These are phyloP conservation scores for Blumeria graminis DNA, from an alignment of 2,329 filamentous ascomycete species.

Conservation along the genomic window DNA sequence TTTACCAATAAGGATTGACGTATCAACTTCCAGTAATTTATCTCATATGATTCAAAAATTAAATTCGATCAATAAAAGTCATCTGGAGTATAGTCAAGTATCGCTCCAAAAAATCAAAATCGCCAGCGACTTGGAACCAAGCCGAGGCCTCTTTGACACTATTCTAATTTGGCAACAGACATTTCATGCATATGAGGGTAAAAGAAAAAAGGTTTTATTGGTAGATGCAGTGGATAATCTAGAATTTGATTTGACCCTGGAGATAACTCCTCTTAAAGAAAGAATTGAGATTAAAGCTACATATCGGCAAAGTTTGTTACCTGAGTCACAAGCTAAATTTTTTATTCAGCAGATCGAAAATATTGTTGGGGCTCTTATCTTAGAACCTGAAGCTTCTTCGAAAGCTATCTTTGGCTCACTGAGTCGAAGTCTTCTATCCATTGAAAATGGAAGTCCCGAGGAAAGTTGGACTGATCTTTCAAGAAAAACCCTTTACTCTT, in stretches of 20 bases:
- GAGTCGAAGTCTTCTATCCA: slow-evolving; percentile 8
- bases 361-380: slow-evolving; percentile 21
- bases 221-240: slow-evolving; percentile 41
- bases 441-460: slow-evolving; percentile 10
- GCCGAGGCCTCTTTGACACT: slow-evolving; percentile 44
- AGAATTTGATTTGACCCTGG: slow-evolving; percentile 53
- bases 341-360: slow-evolving; percentile 37
- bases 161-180: slow-evolving; percentile 73
- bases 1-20: slow-evolving; percentile 43
- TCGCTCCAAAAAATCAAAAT: slow-evolving; percentile 47
- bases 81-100: slow-evolving; percentile 37
- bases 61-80: slow-evolving; percentile 38
- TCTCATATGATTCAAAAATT: slow-evolving; percentile 37
- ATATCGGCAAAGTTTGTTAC: slow-evolving; percentile 28
- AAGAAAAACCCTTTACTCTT: slow-evolving; percentile 8
- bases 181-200: slow-evolving; percentile 19
- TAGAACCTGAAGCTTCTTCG: slow-evolving; percentile 3
- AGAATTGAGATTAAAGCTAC: slow-evolving; percentile 27
- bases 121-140: slow-evolving; percentile 26
- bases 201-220: slow-evolving; percentile 23
- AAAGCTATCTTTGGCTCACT: slow-evolving; percentile 5
- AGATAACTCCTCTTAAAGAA: slow-evolving; percentile 39
- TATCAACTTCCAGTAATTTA: slow-evolving; percentile 25
- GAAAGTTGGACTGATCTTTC: slow-evolving; percentile 2
- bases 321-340: slow-evolving; percentile 26